phyloP scores from a whole-genome alignment of 495 filamentous ascomycete genomes.

The Aspergillus asperescens region DNA sequence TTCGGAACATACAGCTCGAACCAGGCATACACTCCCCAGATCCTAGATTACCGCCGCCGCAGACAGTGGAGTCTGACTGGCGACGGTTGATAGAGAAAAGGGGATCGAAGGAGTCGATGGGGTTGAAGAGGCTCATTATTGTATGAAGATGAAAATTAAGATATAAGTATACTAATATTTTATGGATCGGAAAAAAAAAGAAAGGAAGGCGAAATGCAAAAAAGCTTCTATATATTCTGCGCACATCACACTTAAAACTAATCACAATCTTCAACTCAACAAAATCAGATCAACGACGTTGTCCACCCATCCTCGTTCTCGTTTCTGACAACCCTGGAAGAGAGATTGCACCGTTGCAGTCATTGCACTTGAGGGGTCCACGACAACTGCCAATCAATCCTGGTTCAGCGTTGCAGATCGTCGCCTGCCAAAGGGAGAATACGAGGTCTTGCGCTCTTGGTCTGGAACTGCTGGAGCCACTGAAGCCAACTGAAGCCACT shows the following conservation, averaged over 20 bases:
- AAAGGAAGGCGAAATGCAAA: too few relatives aligned
- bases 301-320: too few relatives aligned
- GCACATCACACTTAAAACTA: too few relatives aligned
- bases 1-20: neutral
- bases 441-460: constrained; percentile 1
- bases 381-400: neutral
- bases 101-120: neutral
- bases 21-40: neutral
- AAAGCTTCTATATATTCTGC: too few relatives aligned
- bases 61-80: neutral
- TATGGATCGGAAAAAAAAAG: too few relatives aligned
- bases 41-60: neutral
- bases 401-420: neutral
- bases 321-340: neutral
- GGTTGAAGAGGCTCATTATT: constrained; percentile 1
- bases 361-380: too few relatives aligned
- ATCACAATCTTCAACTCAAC: too few relatives aligned
- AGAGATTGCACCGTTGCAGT: neutral
- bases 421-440: neutral
- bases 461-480: neutral
- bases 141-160: neutral
- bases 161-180: too few relatives aligned
- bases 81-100: neutral
- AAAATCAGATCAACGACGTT: too few relatives aligned
- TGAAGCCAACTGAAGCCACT: too few relatives aligned